phyloP scores from a whole-genome alignment of 176 grass and related monocot genomes.

The Triticum turgidum region DNA sequence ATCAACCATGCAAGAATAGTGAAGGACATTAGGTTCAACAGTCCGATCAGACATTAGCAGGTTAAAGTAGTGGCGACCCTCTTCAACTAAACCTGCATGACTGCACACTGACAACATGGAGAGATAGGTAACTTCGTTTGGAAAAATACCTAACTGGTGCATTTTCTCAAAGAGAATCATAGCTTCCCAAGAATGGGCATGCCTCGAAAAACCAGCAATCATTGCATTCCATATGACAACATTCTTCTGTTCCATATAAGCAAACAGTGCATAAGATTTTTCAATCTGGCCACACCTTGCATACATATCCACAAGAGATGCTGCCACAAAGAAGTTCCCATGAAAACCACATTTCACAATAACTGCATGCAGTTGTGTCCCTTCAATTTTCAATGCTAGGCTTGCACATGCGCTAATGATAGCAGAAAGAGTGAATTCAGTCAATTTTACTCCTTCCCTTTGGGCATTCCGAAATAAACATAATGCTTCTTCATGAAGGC shows the following conservation, averaged over 20 bases:
- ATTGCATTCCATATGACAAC: constrained; percentile 67
- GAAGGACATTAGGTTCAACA: constrained; percentile 58
- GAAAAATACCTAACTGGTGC: constrained; percentile 44
- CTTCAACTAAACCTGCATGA: constrained; percentile 62
- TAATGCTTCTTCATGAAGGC: constrained; percentile 55
- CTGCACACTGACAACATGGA: constrained; percentile 51
- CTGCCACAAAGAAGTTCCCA: constrained; percentile 50
- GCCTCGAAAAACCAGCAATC: constrained; percentile 59
- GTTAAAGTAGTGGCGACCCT: constrained; percentile 46
- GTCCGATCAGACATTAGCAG: constrained; percentile 42
- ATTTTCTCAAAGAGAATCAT: constrained; percentile 87
- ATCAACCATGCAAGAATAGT: constrained; percentile 80
- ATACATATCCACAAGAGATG: constrained; percentile 66
- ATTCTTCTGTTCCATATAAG: constrained; percentile 44
- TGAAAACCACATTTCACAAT: constrained; percentile 47
- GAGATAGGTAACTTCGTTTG: constrained; percentile 59
- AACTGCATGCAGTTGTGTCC: constrained; percentile 53
- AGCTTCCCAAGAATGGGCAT: constrained; percentile 50
- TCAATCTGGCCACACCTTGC: constrained; percentile 53
- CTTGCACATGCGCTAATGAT: constrained; percentile 59
- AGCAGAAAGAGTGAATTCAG: constrained; percentile 64
- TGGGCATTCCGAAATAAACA: constrained; percentile 34
- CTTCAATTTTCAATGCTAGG: constrained; percentile 45
- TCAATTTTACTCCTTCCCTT: constrained; percentile 44
- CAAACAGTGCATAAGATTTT: constrained; percentile 53